Base-by-base conservation (phyloP, 139 green algal genomes). In the Auxenochlorella pyrenoidosa region DNA sequence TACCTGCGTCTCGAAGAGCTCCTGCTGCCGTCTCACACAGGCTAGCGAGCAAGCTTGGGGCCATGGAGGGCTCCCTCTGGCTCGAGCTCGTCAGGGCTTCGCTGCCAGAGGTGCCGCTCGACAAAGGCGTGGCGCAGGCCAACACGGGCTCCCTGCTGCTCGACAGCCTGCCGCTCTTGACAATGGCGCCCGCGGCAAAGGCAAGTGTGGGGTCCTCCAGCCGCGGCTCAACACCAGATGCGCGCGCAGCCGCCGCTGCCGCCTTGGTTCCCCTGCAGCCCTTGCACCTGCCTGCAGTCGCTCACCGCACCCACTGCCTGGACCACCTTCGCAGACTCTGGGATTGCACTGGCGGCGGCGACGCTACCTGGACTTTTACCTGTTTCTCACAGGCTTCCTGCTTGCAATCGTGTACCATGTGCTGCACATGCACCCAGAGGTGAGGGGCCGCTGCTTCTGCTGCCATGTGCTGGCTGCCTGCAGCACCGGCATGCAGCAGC, bases 161-260 rank as follows among this genome's bases (percentile, higher is more conserved):
- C 24, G 87, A 90, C 76, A 41, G 34, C 13, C 54, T 87, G 30
- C 87, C 87, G 1, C 58, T 90, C 1, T 19, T 90, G 13, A 88
- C 87, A 0, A 88, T 88, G 71, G 2, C 58, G 1, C 87, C 87
- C 22, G 36, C 58, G 18, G 38, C 22, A 8, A 34, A 28, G 78
- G 71, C 72, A 44, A 41, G 70, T 30, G n/a, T 19, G 12, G n/a
- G n/a, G n/a, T n/a, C n/a, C n/a, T n/a, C n/a, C n/a, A n/a, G n/a
- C n/a, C n/a, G n/a, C n/a, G n/a, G n/a, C n/a, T 51, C 19, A 19
- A 36, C 38, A 5, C 15, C 36, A 51, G 18, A 4, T 32, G 22
- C 36, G 34, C 34, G 70, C 1, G 36, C 36, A 36, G 40, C 24
- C 40, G 40, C 41, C 30, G 10, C 73, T 34, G 6, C 73, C 24